A percentile compares a stretch with the other conserved stretches of the same genome.
These are phyloP conservation scores for Gossypium herbaceum DNA, from an alignment of 345 rosid genomes.

Conservation along the genomic window DNA sequence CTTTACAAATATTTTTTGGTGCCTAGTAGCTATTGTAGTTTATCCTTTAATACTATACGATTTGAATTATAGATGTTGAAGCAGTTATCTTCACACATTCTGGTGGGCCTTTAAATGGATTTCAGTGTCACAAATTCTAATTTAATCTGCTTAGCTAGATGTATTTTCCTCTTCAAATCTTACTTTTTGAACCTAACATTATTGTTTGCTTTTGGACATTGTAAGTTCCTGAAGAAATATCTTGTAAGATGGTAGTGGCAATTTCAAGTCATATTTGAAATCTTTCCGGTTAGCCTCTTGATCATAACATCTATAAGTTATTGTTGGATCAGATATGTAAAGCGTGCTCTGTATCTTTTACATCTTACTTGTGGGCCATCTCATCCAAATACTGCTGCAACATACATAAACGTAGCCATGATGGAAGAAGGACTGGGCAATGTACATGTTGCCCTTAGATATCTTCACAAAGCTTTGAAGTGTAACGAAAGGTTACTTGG, in stretches of 20 bases:
- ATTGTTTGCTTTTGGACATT: conserved; percentile 1
- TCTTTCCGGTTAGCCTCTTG: conserved; percentile 12
- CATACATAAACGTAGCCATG: conserved; percentile 98
- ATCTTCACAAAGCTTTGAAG: conserved; percentile 93
- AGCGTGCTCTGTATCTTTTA: conserved; percentile 92
- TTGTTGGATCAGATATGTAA: conserved; percentile 70
- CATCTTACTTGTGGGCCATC: conserved; percentile 98
- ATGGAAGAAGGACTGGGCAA: conserved; percentile 99
- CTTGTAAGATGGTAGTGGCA: conserved; percentile 11
- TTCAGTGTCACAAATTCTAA: neutral
- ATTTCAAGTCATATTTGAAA: neutral
- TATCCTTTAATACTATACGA: neutral
- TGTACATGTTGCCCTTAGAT: conserved; percentile 96
- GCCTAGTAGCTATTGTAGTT: conserved; percentile 9
- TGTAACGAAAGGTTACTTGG: conserved; percentile 95
- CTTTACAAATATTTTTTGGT: neutral
- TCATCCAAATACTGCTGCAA: conserved; percentile 99
- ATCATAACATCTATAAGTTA: conserved; percentile 6
- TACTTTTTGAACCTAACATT: conserved; percentile 1
- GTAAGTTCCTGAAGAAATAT: conserved; percentile 15
- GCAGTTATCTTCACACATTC: neutral
- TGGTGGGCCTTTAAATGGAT: neutral
- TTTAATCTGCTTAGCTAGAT: neutral
- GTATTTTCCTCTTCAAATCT: neutral
- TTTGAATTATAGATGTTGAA: neutral